phyloP scores from a whole-genome alignment of 2,329 filamentous ascomycete genomes.

The Calonectria ilicicola region DNA sequence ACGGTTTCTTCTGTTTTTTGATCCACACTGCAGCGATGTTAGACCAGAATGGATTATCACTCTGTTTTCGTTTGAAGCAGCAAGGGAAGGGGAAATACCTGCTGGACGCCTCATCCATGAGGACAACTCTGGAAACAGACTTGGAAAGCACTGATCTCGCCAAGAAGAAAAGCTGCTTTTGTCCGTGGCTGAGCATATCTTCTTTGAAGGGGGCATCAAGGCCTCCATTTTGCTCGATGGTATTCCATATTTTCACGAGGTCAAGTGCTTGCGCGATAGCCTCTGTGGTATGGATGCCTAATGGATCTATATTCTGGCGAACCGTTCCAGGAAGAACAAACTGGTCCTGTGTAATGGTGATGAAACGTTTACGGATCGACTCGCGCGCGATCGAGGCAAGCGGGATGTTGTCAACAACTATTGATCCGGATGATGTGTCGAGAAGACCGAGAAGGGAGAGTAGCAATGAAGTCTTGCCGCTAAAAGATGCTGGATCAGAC shows the following conservation, averaged over 20 bases:
- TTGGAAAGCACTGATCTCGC: constrained; percentile 58
- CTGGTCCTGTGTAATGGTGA: constrained; percentile 63
- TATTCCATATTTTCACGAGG: constrained; percentile 56
- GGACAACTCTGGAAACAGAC: constrained; percentile 52
- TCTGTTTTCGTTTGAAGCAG: not conserved
- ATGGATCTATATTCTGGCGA: constrained; percentile 61
- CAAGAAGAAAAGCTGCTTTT: constrained; percentile 64
- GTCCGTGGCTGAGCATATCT: constrained; percentile 55
- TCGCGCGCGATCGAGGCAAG: constrained; percentile 55
- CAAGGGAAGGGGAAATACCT: constrained; percentile 39
- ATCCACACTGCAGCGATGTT: constrained; percentile 45
- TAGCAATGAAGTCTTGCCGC: constrained; percentile 64
- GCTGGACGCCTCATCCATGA: constrained; percentile 58
- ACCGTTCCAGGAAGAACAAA: constrained; percentile 60
- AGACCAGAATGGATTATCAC: no score
- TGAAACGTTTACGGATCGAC: constrained; percentile 56
- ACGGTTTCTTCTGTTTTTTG: constrained; percentile 47
- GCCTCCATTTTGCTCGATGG: constrained; percentile 53
- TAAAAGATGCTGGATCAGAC: constrained; percentile 33
- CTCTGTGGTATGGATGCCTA: constrained; percentile 43
- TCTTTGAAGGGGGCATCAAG: constrained; percentile 51
- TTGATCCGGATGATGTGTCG: constrained; percentile 50
- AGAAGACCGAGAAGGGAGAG: constrained; percentile 61
- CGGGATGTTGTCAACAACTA: constrained; percentile 58
- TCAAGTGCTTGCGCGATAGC: constrained; percentile 54